Base-by-base conservation (phyloP, 2,329 filamentous ascomycete species). In the Westerdykella aurantiaca region DNA sequence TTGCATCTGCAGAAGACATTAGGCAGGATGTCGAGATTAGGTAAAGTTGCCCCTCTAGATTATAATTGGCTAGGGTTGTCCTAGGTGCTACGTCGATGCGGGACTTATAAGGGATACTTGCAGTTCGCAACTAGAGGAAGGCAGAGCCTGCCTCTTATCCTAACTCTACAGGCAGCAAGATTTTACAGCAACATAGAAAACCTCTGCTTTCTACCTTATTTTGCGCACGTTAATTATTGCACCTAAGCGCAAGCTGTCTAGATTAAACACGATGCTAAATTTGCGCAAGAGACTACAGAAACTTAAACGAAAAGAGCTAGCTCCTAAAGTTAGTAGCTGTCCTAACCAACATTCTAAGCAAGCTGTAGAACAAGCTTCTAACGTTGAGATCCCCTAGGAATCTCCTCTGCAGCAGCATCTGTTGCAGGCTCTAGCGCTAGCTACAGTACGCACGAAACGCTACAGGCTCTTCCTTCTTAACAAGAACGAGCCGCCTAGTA, bases 391-490 rank as follows among this genome's bases (percentile, higher is more conserved):
- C 31, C 23, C 10, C 5, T 25, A 25, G 23, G 10, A 25, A 25
- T 25, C 5, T 25, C 23, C 10, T 25, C 23, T 10, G 23, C 21
- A 44, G 18, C 37, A 43, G 14, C 41, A 21, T 35, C 34, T 38
- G 5, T 41, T 37, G 33, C 37, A 47, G 31, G 41, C 34, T 38
- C 31, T 39, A 21, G 33, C 37, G 34, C 42, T 33, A 43, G 45
- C 23, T 31, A 33, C 39, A 10, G 29, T 5, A 39, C 49, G 46
- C 33, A 47, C 35, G 13, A 42, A 45, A 21, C 35, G 22, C 37
- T 49, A 51, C 34, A 46, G 49, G 33, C 50, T 52, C 34, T 46
- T 43, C 29, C 45, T 43, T 46, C 50, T 52, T 25, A 37, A 37
- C 42, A 35, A 48, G 16, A 39, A 43, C 33, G 38, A 43, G 43